Conservation (phyloP, 1,139 yeast species). For the Debaryomyces nepalensis region DNA sequence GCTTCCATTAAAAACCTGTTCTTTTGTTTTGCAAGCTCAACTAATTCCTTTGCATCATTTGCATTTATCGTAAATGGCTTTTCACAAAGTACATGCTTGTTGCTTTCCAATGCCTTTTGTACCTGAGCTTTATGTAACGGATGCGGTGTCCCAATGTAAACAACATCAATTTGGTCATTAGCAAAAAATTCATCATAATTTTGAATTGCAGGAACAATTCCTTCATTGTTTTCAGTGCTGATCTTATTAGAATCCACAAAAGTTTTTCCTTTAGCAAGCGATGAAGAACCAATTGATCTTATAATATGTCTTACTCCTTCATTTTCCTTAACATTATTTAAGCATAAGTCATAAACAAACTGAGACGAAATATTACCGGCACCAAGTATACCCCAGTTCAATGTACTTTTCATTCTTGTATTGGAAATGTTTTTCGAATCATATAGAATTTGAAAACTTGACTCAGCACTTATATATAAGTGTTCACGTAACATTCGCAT, state of each 20-base stretch:
- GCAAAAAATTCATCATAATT: conserved; percentile 41
- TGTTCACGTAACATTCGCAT: no score
- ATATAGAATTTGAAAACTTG: neutral
- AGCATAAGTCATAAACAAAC: conserved; percentile 41
- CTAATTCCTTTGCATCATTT: conserved; percentile 48
- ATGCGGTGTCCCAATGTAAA: conserved; percentile 67
- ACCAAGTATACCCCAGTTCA: conserved; percentile 51
- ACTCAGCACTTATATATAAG: no score
- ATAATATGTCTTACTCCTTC: conserved; percentile 31
- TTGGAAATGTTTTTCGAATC: neutral
- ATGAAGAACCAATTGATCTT: conserved; percentile 39
- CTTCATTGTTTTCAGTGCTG: conserved; percentile 23
- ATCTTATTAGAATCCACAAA: conserved; percentile 27
- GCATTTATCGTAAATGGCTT: conserved; percentile 63
- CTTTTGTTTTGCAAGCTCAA: conserved; percentile 49
- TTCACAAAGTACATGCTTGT: conserved; percentile 62
- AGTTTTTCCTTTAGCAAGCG: conserved; percentile 29
- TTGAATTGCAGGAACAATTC: conserved; percentile 27
- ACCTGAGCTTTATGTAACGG: conserved; percentile 56
- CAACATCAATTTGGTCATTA: conserved; percentile 52
- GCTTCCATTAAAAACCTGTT: conserved; percentile 63
- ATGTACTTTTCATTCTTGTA: conserved; percentile 21
- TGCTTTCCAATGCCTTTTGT: conserved; percentile 52
- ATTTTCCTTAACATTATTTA: conserved; percentile 29
- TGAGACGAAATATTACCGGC: conserved; percentile 50